phyloP scores from a whole-genome alignment of 306 rosid genomes.

The Cicer judaicum region DNA sequence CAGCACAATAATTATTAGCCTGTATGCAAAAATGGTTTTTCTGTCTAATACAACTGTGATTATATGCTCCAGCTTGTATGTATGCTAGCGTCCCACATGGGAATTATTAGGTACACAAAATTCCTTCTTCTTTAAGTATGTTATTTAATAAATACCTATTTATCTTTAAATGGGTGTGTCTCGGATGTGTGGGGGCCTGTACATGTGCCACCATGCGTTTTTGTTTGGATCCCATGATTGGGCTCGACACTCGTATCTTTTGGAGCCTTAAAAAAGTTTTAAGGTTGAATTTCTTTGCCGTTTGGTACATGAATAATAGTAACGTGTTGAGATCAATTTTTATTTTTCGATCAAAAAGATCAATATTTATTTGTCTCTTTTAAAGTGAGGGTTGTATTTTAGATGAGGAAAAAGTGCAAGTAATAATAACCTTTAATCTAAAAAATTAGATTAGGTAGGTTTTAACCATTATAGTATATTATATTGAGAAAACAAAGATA shows the following conservation, averaged over 20 bases:
- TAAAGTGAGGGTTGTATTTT: background rate
- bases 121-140: slow-evolving; percentile 33
- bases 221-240: slow-evolving; percentile 32
- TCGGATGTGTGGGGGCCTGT: slow-evolving; percentile 31
- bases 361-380: background rate
- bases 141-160: background rate
- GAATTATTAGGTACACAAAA: slow-evolving; percentile 31
- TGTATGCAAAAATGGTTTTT: slow-evolving; percentile 42
- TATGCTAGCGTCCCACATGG: slow-evolving; percentile 44
- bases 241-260: background rate
- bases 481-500: too few species aligned
- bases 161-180: slow-evolving; percentile 12
- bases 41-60: slow-evolving; percentile 38
- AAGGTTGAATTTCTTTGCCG: background rate
- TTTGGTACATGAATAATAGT: background rate
- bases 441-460: background rate
- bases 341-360: background rate
- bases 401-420: background rate
- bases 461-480: background rate
- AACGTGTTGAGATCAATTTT: background rate
- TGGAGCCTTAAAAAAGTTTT: background rate
- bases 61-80: slow-evolving; percentile 48
- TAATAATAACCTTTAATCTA: background rate
- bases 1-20: slow-evolving; percentile 42
- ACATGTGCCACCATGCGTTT: slow-evolving; percentile 39